Percentiles rank a stretch among this genome's conserved stretches.
phyloP scores from a whole-genome alignment of 345 rosid genomes.

The Murraya paniculata region DNA sequence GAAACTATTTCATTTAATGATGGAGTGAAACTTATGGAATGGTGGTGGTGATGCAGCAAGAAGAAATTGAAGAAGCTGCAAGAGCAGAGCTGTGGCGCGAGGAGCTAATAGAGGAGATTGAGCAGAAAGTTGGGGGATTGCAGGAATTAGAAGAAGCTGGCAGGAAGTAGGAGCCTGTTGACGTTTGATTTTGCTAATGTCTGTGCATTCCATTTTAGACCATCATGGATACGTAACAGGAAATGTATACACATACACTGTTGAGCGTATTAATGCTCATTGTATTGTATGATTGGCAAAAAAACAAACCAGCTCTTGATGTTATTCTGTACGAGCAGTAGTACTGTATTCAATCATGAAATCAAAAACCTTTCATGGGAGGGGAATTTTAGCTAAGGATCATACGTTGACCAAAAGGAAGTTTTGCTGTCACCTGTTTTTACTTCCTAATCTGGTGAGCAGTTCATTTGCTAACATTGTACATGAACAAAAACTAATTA shows the following conservation, averaged over 20 bases:
- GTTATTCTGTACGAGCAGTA: too few species aligned
- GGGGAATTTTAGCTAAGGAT: too few species aligned
- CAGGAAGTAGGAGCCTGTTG: conserved; percentile 34
- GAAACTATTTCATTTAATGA: background rate
- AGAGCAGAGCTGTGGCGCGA: conserved; percentile 92
- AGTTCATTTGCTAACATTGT: too few species aligned
- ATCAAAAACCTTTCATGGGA: too few species aligned
- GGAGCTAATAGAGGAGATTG: conserved; percentile 93
- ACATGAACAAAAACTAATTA: too few species aligned
- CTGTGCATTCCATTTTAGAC: background rate
- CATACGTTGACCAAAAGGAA: too few species aligned
- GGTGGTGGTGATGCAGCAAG: conserved; percentile 50
- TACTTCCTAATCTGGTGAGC: too few species aligned
- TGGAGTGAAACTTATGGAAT: background rate
- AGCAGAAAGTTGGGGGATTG: conserved; percentile 83
- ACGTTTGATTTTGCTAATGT: background rate
- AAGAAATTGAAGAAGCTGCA: conserved; percentile 79
- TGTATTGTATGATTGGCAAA: background rate
- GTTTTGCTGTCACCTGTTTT: too few species aligned
- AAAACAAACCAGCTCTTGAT: too few species aligned
- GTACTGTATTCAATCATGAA: too few species aligned
- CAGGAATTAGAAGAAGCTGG: conserved; percentile 85
- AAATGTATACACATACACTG: background rate
- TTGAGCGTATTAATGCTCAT: background rate
- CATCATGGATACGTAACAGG: background rate